phyloP scores from a whole-genome alignment of 2,329 filamentous ascomycete genomes.

The Claviceps sorghi region DNA sequence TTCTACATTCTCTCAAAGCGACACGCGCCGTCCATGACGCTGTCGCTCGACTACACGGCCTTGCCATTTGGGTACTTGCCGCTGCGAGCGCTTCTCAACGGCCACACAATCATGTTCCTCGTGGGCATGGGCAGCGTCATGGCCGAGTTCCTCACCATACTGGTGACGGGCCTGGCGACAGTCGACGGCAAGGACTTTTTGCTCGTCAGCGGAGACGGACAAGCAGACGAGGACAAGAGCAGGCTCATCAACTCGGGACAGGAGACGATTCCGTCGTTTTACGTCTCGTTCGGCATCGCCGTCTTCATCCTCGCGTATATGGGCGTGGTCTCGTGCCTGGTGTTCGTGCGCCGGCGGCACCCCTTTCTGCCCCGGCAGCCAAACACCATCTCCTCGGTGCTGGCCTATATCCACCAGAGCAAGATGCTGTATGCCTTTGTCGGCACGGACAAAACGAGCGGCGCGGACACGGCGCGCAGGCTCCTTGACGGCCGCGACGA shows the following conservation, averaged over 20 bases:
- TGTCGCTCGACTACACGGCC: slow-evolving; percentile 60
- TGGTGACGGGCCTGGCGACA: slow-evolving; percentile 49
- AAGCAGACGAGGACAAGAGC: slow-evolving; percentile 7
- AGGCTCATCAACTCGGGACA: slow-evolving; percentile 33
- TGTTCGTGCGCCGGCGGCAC: slow-evolving; percentile 47
- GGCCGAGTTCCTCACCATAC: slow-evolving; percentile 57
- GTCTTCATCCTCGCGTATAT: slow-evolving; percentile 53
- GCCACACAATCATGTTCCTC: slow-evolving; percentile 49
- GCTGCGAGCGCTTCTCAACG: slow-evolving; percentile 45
- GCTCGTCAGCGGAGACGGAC: slow-evolving; percentile 10
- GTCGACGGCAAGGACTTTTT: slow-evolving; percentile 50
- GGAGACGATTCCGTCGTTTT: slow-evolving; percentile 50
- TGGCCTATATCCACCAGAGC: slow-evolving; percentile 66
- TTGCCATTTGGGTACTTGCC: slow-evolving; percentile 54
- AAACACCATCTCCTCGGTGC: slow-evolving; percentile 60
- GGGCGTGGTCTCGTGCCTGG: slow-evolving; percentile 39
- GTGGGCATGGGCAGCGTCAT: slow-evolving; percentile 59
- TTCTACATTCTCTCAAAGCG: slow-evolving; percentile 56
- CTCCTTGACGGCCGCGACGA: slow-evolving; percentile 36
- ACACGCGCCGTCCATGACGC: slow-evolving; percentile 48
- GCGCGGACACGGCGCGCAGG: slow-evolving; percentile 44
- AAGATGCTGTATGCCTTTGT: slow-evolving; percentile 69
- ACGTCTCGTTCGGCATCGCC: slow-evolving; percentile 47
- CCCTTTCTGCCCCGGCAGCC: slow-evolving; percentile 66
- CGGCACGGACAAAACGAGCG: slow-evolving; percentile 48